Conservation (phyloP, 1,139 yeast genomes). For the Taphrina deformans region DNA sequence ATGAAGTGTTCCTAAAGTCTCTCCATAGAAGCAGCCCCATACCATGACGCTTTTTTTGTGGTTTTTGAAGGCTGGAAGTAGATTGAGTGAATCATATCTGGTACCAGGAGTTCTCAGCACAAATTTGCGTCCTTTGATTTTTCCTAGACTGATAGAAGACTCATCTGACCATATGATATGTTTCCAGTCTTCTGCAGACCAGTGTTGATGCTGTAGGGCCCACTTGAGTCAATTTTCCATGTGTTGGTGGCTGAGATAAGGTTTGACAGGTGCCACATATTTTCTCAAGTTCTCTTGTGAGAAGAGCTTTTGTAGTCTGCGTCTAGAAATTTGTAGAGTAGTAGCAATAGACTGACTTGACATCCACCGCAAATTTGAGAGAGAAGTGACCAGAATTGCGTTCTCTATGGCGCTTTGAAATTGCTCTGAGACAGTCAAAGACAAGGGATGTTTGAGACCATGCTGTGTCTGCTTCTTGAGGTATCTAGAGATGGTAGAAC, state of each 20-base stretch:
- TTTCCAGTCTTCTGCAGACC: not conserved
- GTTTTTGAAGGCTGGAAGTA: not conserved
- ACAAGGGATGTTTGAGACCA: not conserved
- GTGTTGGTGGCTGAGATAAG: not conserved
- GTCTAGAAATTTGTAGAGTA: not conserved
- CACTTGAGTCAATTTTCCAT: not conserved
- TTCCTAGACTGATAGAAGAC: slow-evolving; percentile 1
- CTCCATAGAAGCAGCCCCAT: too few species aligned
- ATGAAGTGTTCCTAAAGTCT: not conserved
- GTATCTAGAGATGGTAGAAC: not conserved
- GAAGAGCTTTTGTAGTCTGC: not conserved
- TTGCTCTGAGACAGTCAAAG: not conserved
- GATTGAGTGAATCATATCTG: not conserved
- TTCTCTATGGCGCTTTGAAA: too few species aligned
- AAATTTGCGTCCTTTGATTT: not conserved
- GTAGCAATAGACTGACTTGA: not conserved
- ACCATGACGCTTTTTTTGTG: too few species aligned
- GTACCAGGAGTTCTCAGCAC: not conserved
- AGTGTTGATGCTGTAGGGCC: not conserved
- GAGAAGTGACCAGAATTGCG: not conserved
- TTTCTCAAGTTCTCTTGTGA: not conserved
- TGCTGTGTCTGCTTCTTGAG: not conserved
- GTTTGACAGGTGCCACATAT: not conserved
- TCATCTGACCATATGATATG: slow-evolving; percentile 4
- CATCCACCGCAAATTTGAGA: not conserved